A percentile compares a stretch with the other conserved stretches of the same genome.
Evolutionary conservation across 1,139 yeast species (phyloP).

Genomic region (Wickerhamomyces sp.): DNA sequence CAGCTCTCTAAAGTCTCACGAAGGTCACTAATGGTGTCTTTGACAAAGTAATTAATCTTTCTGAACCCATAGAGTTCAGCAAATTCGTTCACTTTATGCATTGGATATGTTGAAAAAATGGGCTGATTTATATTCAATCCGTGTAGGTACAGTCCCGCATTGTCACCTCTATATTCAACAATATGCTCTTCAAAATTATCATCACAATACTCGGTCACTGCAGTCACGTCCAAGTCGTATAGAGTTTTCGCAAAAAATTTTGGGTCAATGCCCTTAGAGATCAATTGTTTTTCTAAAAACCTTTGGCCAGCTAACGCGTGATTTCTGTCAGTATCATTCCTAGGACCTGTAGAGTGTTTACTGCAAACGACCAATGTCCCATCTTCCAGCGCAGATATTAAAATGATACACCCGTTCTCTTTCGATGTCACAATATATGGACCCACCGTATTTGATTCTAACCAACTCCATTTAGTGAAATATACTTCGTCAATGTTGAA

Average conservation of each 20-base stretch:
- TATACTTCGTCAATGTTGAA: conserved; percentile 72
- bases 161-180: conserved; percentile 59
- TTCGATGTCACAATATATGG: conserved; percentile 81
- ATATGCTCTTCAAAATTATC: conserved; percentile 95
- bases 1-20: conserved; percentile 50
- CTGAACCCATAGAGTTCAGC: conserved; percentile 73
- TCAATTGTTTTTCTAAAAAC: conserved; percentile 53
- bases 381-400: conserved; percentile 69
- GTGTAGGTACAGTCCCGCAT: conserved; percentile 83
- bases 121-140: conserved; percentile 75
- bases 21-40: conserved; percentile 38
- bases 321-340: conserved; percentile 51
- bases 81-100: conserved; percentile 54
- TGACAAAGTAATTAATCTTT: conserved; percentile 42
- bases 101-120: conserved; percentile 59
- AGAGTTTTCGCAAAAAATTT: conserved; percentile 54
- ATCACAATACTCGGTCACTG: conserved; percentile 91
- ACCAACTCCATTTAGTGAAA: conserved; percentile 44
- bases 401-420: conserved; percentile 91
- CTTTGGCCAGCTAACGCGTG: conserved; percentile 74
- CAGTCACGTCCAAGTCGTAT: conserved; percentile 56
- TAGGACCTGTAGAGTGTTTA: conserved; percentile 78
- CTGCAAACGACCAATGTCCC: conserved; percentile 82
- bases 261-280: conserved; percentile 33
- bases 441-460: conserved; percentile 51